Percentiles rank a stretch among this genome's conserved stretches.
Evolutionary conservation across 495 filamentous ascomycete genomes (phyloP).

Genomic region (Penicillium arizonense): DNA sequence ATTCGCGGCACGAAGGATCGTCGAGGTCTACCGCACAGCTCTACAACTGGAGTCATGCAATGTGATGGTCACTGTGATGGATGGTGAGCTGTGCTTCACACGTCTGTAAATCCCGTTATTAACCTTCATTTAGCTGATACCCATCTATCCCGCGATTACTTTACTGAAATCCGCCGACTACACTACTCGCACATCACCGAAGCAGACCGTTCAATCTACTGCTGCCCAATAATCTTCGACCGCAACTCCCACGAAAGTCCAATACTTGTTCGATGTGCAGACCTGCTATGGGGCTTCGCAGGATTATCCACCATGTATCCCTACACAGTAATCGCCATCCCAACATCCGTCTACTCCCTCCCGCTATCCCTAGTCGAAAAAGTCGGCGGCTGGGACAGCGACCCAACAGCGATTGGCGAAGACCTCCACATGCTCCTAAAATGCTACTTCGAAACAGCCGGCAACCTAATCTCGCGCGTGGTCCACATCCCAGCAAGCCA

Average conservation of each 20-base stretch:
- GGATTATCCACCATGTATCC: slow-evolving; percentile 64
- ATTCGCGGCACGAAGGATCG: slow-evolving; percentile 62
- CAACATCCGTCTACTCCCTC: slow-evolving; percentile 69
- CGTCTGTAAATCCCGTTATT: neutral
- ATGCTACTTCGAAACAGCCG: slow-evolving; percentile 68
- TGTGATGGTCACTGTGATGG: slow-evolving; percentile 67
- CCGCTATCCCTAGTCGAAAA: slow-evolving; percentile 59
- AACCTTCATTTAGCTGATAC: slow-evolving; percentile 54
- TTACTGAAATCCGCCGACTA: slow-evolving; percentile 57
- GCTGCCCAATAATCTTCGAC: slow-evolving; percentile 70
- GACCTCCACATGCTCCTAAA: slow-evolving; percentile 75
- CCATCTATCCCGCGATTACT: slow-evolving; percentile 64
- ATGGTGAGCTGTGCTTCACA: slow-evolving; percentile 46
- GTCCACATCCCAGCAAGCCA: slow-evolving; percentile 64
- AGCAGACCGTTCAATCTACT: slow-evolving; percentile 58
- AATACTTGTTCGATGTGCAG: slow-evolving; percentile 64
- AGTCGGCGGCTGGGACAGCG: slow-evolving; percentile 66
- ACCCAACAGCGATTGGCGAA: slow-evolving; percentile 66
- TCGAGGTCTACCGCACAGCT: slow-evolving; percentile 46
- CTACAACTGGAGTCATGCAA: slow-evolving; percentile 47
- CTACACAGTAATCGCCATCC: slow-evolving; percentile 58
- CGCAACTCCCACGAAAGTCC: slow-evolving; percentile 66
- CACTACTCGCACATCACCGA: slow-evolving; percentile 55
- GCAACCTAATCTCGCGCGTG: slow-evolving; percentile 50
- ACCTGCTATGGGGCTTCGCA: slow-evolving; percentile 64